These are phyloP conservation scores for Phaeosphaeriaceae sp. DNA, from an alignment of 2,329 filamentous ascomycete species.

Conservation along the genomic window DNA sequence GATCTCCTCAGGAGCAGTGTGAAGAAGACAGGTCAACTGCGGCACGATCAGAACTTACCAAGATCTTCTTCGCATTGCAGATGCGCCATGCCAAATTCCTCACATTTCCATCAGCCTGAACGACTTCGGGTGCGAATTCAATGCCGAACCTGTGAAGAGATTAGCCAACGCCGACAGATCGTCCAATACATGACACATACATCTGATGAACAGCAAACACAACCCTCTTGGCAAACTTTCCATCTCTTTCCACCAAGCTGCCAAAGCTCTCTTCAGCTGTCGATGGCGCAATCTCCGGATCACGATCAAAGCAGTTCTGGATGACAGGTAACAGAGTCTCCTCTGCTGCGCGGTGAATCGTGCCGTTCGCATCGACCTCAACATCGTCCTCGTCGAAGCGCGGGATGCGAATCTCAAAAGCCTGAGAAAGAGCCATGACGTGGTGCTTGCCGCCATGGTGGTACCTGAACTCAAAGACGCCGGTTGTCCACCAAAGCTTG, in stretches of 20 bases:
- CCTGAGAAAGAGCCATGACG: conserved; percentile 91
- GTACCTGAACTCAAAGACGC: conserved; percentile 95
- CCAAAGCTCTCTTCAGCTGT: conserved; percentile 84
- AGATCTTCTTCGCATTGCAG: conserved; percentile 91
- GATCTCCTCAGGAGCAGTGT: too few relatives aligned
- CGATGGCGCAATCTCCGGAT: conserved; percentile 87
- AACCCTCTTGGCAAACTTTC: conserved; percentile 86
- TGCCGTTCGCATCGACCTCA: conserved; percentile 64
- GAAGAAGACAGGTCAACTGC: too few relatives aligned
- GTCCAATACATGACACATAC: conserved; percentile 57
- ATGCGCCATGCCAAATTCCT: conserved; percentile 92
- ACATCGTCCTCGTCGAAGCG: conserved; percentile 79
- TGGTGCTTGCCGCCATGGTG: conserved; percentile 93
- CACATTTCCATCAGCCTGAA: conserved; percentile 89
- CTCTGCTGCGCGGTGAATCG: conserved; percentile 76
- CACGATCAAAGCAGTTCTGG: conserved; percentile 89
- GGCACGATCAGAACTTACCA: conserved; percentile 65
- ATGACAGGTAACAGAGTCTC: conserved; percentile 80
- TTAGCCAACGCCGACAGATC: neutral
- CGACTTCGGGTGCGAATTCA: conserved; percentile 91
- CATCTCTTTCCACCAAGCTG: conserved; percentile 80
- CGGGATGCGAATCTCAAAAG: conserved; percentile 87
- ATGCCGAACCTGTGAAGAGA: conserved; percentile 72
- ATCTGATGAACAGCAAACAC: conserved; percentile 95
- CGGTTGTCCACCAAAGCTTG: conserved; percentile 96